Percentiles rank a stretch among this genome's conserved stretches.
Conservation (phyloP, 2,329 filamentous ascomycete species). For the Pseudogymnoascus pannorum region DNA sequence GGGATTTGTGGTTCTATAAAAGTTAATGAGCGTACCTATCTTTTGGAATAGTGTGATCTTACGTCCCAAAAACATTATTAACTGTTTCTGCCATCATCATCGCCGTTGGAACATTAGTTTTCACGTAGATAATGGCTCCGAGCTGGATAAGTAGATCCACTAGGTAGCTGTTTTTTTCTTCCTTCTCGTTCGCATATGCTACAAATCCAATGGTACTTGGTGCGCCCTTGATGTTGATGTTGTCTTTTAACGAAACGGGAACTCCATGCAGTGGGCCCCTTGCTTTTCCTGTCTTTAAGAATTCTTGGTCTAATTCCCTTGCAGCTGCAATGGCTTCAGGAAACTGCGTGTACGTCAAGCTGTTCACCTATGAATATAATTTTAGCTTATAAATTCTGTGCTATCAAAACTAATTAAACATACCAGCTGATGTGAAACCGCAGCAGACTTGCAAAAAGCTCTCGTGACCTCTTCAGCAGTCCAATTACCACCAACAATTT, state of each 20-base stretch:
- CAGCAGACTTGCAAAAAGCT: constrained; percentile 47
- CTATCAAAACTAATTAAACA: not conserved
- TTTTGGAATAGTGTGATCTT: constrained; percentile 41
- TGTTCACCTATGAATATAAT: constrained; percentile 32
- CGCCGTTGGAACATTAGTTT: constrained; percentile 59
- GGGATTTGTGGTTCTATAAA: constrained; percentile 36
- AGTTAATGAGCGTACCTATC: constrained; percentile 44
- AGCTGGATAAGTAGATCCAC: constrained; percentile 49
- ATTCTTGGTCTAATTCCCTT: constrained; percentile 36
- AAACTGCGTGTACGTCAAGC: constrained; percentile 41
- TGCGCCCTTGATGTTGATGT: constrained; percentile 44
- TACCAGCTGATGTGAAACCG: constrained; percentile 46
- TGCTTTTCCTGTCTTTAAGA: constrained; percentile 31
- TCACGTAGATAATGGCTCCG: constrained; percentile 58
- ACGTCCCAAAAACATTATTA: constrained; percentile 49
- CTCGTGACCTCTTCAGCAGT: constrained; percentile 44
- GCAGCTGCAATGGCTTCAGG: constrained; percentile 38
- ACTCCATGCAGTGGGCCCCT: constrained; percentile 55
- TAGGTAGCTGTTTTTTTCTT: constrained; percentile 33
- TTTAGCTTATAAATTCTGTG: not conserved
- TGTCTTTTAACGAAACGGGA: constrained; percentile 51
- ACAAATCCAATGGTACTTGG: constrained; percentile 49
- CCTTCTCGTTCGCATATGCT: constrained; percentile 43
- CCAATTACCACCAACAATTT: constrained; percentile 33
- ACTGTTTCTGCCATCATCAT: constrained; percentile 45